Percentiles rank a stretch among this genome's conserved stretches.
Evolutionary conservation across 2,329 filamentous ascomycete genomes (phyloP).

Genomic region (Sclerotinia spermophila): DNA sequence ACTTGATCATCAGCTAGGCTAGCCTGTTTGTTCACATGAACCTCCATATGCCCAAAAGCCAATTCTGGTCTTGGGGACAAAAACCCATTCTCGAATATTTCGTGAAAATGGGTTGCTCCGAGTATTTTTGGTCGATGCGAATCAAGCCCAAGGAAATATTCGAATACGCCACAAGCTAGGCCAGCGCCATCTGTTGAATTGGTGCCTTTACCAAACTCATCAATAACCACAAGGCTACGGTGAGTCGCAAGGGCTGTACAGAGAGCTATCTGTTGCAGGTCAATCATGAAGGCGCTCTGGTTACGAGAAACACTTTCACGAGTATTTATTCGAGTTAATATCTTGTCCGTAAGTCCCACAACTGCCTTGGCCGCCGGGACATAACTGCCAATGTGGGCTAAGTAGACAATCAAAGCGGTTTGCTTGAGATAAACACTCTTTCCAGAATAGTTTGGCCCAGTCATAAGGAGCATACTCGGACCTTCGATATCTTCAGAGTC

Average conservation of each 20-base stretch:
- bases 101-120: slow-evolving; percentile 62
- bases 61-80: slow-evolving; percentile 51
- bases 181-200: slow-evolving; percentile 56
- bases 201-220: slow-evolving; percentile 79
- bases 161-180: slow-evolving; percentile 54
- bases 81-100: slow-evolving; percentile 66
- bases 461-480: slow-evolving; percentile 74
- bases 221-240: slow-evolving; percentile 79
- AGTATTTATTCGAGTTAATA: slow-evolving; percentile 80
- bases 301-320: slow-evolving; percentile 57
- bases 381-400: slow-evolving; percentile 90
- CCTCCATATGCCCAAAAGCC: slow-evolving; percentile 67
- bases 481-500: slow-evolving; percentile 27
- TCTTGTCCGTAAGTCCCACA: slow-evolving; percentile 88
- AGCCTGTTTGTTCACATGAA: slow-evolving; percentile 54
- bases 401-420: slow-evolving; percentile 81
- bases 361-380: slow-evolving; percentile 74
- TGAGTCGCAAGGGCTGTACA: slow-evolving; percentile 70
- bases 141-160: slow-evolving; percentile 51
- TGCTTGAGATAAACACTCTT: slow-evolving; percentile 97
- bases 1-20: slow-evolving; percentile 57
- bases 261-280: slow-evolving; percentile 81
- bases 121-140: slow-evolving; percentile 53
- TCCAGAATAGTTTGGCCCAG: slow-evolving; percentile 93
- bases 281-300: slow-evolving; percentile 67